phyloP scores from a whole-genome alignment of 2,329 filamentous ascomycete species.

The Colletotrichum destructivum region DNA sequence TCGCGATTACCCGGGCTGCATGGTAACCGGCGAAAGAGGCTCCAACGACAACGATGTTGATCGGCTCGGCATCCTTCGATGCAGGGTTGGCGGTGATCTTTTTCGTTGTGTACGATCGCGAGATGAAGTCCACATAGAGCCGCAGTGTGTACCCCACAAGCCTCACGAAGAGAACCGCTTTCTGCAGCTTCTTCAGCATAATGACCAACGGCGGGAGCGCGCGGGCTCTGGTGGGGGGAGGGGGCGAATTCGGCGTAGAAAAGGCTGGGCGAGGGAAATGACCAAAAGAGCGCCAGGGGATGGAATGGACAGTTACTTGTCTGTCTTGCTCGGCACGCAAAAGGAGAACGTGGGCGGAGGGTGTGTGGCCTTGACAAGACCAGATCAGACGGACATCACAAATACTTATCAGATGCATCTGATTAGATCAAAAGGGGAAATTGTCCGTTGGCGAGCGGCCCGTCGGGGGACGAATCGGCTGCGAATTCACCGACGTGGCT shows the following conservation, averaged over 20 bases:
- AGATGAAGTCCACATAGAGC: conserved; percentile 24
- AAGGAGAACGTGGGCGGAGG: neutral
- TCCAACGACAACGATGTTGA: conserved; percentile 70
- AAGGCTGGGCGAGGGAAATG: neutral
- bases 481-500: conserved; percentile 22
- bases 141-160: conserved; percentile 48
- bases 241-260: neutral
- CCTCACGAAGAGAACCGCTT: conserved; percentile 49
- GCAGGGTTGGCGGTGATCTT: conserved; percentile 30
- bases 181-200: conserved; percentile 48
- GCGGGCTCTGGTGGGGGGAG: neutral
- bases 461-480: conserved; percentile 10
- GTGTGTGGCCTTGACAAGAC: conserved; percentile 1
- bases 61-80: conserved; percentile 44
- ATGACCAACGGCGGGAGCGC: neutral
- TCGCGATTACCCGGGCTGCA: conserved; percentile 63
- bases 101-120: conserved; percentile 39
- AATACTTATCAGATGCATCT: conserved; percentile 54
- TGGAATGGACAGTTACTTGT: neutral
- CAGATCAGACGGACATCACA: conserved; percentile 6
- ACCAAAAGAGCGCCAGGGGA: neutral
- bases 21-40: conserved; percentile 71
- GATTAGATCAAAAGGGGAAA: conserved; percentile 47
- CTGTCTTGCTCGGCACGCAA: no score
- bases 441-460: neutral